Percentiles rank a stretch among this genome's conserved stretches.
Evolutionary conservation across 129 eudicot genomes (phyloP).

Genomic region (Arctium lappa): DNA sequence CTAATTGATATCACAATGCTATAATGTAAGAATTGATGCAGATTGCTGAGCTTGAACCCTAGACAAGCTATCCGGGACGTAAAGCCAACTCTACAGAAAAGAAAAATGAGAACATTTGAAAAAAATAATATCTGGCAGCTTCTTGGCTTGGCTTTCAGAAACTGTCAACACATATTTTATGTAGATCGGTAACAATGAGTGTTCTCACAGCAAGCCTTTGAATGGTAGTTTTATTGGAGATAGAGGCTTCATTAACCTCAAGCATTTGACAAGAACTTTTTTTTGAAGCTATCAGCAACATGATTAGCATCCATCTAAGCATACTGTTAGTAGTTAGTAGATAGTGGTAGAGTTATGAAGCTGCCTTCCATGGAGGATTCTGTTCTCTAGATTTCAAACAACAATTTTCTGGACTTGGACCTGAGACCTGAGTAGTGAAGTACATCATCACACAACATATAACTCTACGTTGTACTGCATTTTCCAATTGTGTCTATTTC

Average conservation of each 20-base stretch:
- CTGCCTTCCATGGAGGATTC: neutral
- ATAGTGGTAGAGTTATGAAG: neutral
- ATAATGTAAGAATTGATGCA: neutral
- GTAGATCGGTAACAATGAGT: neutral
- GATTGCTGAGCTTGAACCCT: neutral
- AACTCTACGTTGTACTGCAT: neutral
- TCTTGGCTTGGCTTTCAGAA: neutral
- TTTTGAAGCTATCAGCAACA: neutral
- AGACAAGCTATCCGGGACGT: neutral
- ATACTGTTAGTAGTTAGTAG: neutral
- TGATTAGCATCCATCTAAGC: neutral
- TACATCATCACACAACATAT: neutral
- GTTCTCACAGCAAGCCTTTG: neutral
- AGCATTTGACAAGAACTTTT: neutral
- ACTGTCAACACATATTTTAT: slow-evolving; percentile 1
- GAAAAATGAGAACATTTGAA: neutral
- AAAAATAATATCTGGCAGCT: neutral
- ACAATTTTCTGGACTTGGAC: neutral
- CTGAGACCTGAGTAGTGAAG: neutral
- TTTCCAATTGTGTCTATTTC: neutral
- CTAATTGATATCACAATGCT: neutral
- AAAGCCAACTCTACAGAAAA: neutral
- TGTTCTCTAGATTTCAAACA: neutral
- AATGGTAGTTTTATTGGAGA: neutral
- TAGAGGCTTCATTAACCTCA: neutral